Percentiles rank a stretch among this genome's conserved stretches.
Conservation (phyloP, 805 yeast genomes). For the Barnettozyma pratensis region DNA sequence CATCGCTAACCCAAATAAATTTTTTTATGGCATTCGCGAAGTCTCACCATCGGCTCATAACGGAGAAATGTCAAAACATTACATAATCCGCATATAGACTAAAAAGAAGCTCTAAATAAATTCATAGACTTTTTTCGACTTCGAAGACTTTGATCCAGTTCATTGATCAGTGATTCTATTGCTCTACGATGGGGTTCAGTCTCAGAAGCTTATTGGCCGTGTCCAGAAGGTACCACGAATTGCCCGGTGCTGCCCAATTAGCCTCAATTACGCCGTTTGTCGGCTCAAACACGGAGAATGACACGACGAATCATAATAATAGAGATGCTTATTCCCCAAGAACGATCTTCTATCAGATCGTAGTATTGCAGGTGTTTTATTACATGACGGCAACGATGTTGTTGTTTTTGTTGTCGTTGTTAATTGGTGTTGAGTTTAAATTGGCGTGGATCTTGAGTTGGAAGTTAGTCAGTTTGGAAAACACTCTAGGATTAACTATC, state of each 20-base stretch:
- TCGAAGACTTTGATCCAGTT: too few relatives aligned
- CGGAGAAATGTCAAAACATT: background rate
- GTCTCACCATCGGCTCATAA: too few relatives aligned
- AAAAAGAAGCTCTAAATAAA: too few relatives aligned
- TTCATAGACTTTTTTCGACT: too few relatives aligned
- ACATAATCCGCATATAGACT: background rate
- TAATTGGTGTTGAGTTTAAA: slow-evolving; percentile 67
- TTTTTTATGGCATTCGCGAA: background rate
- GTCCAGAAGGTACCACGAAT: slow-evolving; percentile 3
- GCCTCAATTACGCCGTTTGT: slow-evolving; percentile 2
- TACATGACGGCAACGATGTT: slow-evolving; percentile 66
- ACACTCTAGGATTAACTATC: slow-evolving; percentile 75
- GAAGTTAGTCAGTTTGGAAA: slow-evolving; percentile 66
- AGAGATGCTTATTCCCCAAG: slow-evolving; percentile 39
- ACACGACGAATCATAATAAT: background rate
- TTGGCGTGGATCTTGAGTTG: slow-evolving; percentile 76
- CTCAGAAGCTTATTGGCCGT: slow-evolving; percentile 3
- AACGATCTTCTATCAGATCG: slow-evolving; percentile 63
- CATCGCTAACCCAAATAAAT: slow-evolving; percentile 8
- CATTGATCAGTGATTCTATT: too few relatives aligned
- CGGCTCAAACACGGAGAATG: background rate
- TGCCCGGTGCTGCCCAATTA: slow-evolving; percentile 1
- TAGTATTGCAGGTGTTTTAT: slow-evolving; percentile 72
- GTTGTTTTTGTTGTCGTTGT: slow-evolving; percentile 57
- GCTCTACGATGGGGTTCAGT: slow-evolving; percentile 2